phyloP scores from a whole-genome alignment of 2,329 filamentous ascomycete species.

The Stagonosporopsis rhizophila region DNA sequence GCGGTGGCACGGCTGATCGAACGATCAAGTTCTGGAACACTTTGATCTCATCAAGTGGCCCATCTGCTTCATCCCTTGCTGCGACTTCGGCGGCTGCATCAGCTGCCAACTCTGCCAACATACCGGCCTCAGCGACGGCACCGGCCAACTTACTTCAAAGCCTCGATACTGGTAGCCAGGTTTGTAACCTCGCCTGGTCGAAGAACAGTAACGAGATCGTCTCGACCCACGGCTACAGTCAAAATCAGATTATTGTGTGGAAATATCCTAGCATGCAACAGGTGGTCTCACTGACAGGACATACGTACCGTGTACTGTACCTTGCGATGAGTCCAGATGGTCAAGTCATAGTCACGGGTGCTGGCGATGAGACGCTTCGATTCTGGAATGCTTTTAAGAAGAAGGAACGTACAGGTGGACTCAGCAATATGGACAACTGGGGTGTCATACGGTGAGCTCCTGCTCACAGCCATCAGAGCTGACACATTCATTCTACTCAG shows the following conservation, averaged over 20 bases:
- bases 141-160: conserved; percentile 68
- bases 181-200: conserved; percentile 98
- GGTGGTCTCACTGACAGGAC: conserved; percentile 91
- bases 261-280: conserved; percentile 99
- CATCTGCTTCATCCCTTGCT: conserved; percentile 51
- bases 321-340: conserved; percentile 97
- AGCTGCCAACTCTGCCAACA: conserved; percentile 39
- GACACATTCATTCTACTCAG: conserved; percentile 10
- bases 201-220: conserved; percentile 98
- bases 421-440: conserved; percentile 72
- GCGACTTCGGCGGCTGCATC: conserved; percentile 47
- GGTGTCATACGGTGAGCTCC: conserved; percentile 74
- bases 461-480: neutral
- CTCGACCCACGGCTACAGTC: conserved; percentile 94
- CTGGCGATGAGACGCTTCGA: conserved; percentile 91
- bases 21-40: conserved; percentile 99
- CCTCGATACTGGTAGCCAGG: conserved; percentile 95
- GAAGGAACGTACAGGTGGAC: conserved; percentile 71
- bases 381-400: conserved; percentile 98
- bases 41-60: conserved; percentile 68
- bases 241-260: conserved; percentile 99
- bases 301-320: conserved; percentile 96
- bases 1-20: conserved; percentile 92
- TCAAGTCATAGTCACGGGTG: conserved; percentile 90
- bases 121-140: conserved; percentile 43